Evolutionary conservation across 1,284 basidiomycete genomes (phyloP).

Genomic region (Mycosarcoma mackinlayi): DNA sequence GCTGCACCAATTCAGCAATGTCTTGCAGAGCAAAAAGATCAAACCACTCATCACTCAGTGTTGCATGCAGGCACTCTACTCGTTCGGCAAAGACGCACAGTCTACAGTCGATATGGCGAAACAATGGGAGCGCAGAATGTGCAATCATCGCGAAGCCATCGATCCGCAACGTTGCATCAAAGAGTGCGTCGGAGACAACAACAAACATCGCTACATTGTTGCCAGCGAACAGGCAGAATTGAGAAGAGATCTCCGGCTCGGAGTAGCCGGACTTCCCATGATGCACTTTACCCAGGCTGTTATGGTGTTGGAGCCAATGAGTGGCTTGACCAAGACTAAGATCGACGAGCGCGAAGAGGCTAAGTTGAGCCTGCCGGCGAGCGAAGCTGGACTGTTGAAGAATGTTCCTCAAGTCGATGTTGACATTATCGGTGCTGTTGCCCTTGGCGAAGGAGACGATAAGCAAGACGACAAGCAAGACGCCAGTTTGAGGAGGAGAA

Average conservation of each 20-base stretch:
- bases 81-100: slow-evolving; percentile 38
- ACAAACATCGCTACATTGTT: slow-evolving; percentile 66
- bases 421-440: slow-evolving; percentile 38
- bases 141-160: slow-evolving; percentile 88
- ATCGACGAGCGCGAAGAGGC: slow-evolving; percentile 50
- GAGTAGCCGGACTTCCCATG: slow-evolving; percentile 56
- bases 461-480: slow-evolving; percentile 1
- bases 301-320: slow-evolving; percentile 67
- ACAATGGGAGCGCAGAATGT: slow-evolving; percentile 88
- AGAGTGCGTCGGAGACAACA: slow-evolving; percentile 66
- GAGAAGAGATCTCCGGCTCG: slow-evolving; percentile 40
- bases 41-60: slow-evolving; percentile 67
- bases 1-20: slow-evolving; percentile 46
- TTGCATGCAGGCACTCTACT: slow-evolving; percentile 64
- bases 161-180: slow-evolving; percentile 84
- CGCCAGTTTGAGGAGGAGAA: slow-evolving; percentile 11
- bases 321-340: slow-evolving; percentile 48
- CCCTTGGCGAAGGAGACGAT: slow-evolving; percentile 73
- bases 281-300: slow-evolving; percentile 65
- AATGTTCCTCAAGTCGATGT: slow-evolving; percentile 14
- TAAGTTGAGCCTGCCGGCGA: slow-evolving; percentile 46
- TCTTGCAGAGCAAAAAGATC: slow-evolving; percentile 54
- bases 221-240: slow-evolving; percentile 47
- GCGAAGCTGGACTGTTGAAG: slow-evolving; percentile 31
- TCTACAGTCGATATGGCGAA: slow-evolving; percentile 83